Conservation (phyloP, 345 rosid species). For the Gossypium thurberi region DNA sequence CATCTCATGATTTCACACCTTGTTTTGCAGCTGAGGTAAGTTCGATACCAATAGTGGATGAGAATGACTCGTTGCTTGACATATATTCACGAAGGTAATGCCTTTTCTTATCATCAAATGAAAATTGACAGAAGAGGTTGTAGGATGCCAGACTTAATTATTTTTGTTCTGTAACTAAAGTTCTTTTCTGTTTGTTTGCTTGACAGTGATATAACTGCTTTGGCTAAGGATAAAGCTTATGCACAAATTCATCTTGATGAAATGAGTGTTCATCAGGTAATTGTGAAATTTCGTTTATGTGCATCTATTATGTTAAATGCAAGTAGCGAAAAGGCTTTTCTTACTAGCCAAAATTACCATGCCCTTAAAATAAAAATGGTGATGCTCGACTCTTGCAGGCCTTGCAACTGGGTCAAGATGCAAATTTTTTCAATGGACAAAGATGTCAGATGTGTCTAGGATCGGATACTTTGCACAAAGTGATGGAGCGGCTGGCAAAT, state of each 20-base stretch:
- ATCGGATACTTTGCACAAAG: constrained; percentile 65
- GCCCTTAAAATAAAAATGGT: background rate
- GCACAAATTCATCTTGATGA: constrained; percentile 88
- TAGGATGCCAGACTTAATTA: background rate
- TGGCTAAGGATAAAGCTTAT: constrained; percentile 88
- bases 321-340: background rate
- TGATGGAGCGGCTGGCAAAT: constrained; percentile 75
- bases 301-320: background rate
- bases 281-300: background rate
- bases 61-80: constrained; percentile 72
- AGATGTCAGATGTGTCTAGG: constrained; percentile 90
- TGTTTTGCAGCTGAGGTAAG: constrained; percentile 74
- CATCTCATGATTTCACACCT: background rate
- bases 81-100: constrained; percentile 71
- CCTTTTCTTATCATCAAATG: background rate
- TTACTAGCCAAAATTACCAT: background rate
- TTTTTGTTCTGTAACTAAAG: background rate
- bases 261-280: constrained; percentile 88
- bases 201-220: constrained; percentile 73
- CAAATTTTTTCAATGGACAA: constrained; percentile 48
- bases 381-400: constrained; percentile 35
- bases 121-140: background rate
- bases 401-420: constrained; percentile 72
- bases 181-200: constrained; percentile 8
- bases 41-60: constrained; percentile 86